Evolutionary conservation across 2,329 filamentous ascomycete genomes (phyloP).

Genomic region (Paecilomyces dactylethromorphus): DNA sequence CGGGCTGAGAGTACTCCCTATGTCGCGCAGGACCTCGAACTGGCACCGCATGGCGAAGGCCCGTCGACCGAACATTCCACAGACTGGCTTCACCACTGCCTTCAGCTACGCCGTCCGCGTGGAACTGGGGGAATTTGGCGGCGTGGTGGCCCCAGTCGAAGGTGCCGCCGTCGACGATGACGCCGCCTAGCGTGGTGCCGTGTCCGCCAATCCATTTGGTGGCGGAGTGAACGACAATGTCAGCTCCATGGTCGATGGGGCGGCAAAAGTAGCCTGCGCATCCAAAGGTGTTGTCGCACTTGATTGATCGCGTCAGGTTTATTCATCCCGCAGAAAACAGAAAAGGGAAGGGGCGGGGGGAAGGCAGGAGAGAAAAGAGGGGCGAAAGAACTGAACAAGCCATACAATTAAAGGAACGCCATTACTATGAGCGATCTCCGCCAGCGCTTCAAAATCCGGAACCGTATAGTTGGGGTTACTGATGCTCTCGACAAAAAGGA

Average conservation of each 20-base stretch:
- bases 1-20: too few relatives aligned
- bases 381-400: too few relatives aligned
- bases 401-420: slow-evolving; percentile 56
- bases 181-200: slow-evolving; percentile 76
- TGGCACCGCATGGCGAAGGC: too few relatives aligned
- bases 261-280: slow-evolving; percentile 76
- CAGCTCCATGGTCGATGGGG: slow-evolving; percentile 77
- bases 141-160: slow-evolving; percentile 85
- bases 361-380: too few relatives aligned
- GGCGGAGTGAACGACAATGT: slow-evolving; percentile 82
- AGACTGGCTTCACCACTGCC: too few relatives aligned
- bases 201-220: slow-evolving; percentile 94
- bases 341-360: too few relatives aligned
- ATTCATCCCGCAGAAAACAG: too few relatives aligned
- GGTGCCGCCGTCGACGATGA: slow-evolving; percentile 75
- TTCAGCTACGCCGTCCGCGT: too few relatives aligned
- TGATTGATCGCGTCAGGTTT: too few relatives aligned
- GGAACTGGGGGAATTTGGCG: slow-evolving; percentile 77
- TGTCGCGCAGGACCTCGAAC: too few relatives aligned
- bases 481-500: slow-evolving; percentile 81
- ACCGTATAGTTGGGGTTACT: slow-evolving; percentile 86
- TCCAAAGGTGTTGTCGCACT: slow-evolving; percentile 91
- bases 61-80: too few relatives aligned
- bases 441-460: slow-evolving; percentile 75
- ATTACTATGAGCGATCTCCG: slow-evolving; percentile 62